phyloP scores from a whole-genome alignment of 495 filamentous ascomycete species.

The Letharia columbiana region DNA sequence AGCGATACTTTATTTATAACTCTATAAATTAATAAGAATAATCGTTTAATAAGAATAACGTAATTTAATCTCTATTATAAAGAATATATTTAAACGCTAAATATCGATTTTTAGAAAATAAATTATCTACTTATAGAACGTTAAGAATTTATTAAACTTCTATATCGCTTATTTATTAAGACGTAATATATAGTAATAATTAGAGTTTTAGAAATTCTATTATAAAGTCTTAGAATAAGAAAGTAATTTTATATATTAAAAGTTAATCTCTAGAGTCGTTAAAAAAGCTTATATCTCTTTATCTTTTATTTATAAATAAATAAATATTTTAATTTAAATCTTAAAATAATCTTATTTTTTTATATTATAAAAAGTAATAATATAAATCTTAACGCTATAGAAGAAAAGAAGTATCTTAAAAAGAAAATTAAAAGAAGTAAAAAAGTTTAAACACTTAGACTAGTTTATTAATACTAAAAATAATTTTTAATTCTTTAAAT shows the following conservation, averaged over 20 bases:
- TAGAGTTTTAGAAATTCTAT: not conserved
- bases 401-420: not conserved
- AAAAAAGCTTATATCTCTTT: not conserved
- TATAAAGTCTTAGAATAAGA: not conserved
- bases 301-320: not conserved
- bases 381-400: not conserved
- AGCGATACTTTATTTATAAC: slow-evolving; percentile 11
- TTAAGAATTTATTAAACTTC: not conserved
- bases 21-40: slow-evolving; percentile 9
- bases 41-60: slow-evolving; percentile 4
- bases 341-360: not conserved
- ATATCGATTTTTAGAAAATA: not conserved
- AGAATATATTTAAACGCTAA: not conserved
- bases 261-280: not conserved
- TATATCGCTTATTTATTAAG: not conserved
- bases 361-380: not conserved
- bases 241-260: not conserved
- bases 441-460: not conserved
- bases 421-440: not conserved
- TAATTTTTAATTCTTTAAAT: not conserved
- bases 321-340: not conserved
- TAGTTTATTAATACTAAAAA: not conserved
- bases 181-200: not conserved
- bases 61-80: not conserved
- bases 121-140: not conserved